phyloP scores from a whole-genome alignment of 805 yeast species.

The Wickerhamomyces canadensis region DNA sequence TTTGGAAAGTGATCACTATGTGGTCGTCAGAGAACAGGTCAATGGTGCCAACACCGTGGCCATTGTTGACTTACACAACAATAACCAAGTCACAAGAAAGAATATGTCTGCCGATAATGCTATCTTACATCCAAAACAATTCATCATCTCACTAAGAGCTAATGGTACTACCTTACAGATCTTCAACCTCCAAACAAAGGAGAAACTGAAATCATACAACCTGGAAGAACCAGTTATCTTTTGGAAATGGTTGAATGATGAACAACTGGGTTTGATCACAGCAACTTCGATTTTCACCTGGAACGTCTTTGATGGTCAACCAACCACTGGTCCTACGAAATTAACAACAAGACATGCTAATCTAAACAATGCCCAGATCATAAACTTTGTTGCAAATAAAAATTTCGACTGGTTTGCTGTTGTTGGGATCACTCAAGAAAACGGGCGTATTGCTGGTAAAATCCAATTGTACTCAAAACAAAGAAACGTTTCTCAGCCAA shows the following conservation, averaged over 20 bases:
- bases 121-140: conserved; percentile 87
- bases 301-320: conserved; percentile 77
- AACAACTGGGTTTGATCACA: conserved; percentile 78
- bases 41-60: conserved; percentile 83
- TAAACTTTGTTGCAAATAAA: conserved; percentile 79
- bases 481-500: conserved; percentile 91
- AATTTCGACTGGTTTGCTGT: conserved; percentile 89
- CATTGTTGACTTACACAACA: conserved; percentile 76
- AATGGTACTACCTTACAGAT: conserved; percentile 95
- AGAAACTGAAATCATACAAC: conserved; percentile 82
- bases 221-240: conserved; percentile 84
- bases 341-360: conserved; percentile 81
- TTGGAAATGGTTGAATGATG: conserved; percentile 88
- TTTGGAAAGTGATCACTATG: conserved; percentile 85
- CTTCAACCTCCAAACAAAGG: conserved; percentile 82
- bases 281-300: conserved; percentile 70
- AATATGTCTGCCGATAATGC: conserved; percentile 97
- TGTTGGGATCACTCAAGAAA: conserved; percentile 91
- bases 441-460: conserved; percentile 92
- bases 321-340: conserved; percentile 70
- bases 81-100: conserved; percentile 77
- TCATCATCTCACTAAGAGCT: conserved; percentile 89
- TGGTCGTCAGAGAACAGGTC: conserved; percentile 67
- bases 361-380: conserved; percentile 77
- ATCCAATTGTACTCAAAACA: conserved; percentile 86